Base-by-base conservation (phyloP, 2,329 filamentous ascomycete species). In the Alternaria atra region DNA sequence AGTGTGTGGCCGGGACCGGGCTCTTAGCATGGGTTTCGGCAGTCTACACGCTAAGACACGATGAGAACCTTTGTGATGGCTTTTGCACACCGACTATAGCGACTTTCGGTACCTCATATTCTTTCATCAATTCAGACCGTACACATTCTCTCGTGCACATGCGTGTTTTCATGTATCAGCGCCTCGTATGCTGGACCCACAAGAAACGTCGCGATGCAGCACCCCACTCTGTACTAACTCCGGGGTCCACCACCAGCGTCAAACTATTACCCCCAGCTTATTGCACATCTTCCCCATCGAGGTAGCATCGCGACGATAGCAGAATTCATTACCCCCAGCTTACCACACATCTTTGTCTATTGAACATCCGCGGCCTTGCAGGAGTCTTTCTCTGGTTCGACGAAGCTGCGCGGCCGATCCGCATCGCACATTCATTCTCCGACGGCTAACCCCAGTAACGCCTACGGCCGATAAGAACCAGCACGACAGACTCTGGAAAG, bases 1-100 rank as follows among this genome's bases (percentile, higher is more conserved):
- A 79, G 73, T 65, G 73, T 74, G 34, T 77, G 74, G 74, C 74
- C 77, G 32, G 73, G 70, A 23, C 64, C 68, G 12, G 48, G 52
- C 51, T 20, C 47, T 29, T 65, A 63, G 44, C 32, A 53, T 13
- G 35, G 4, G 23, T 20, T 32, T 34, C 8, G 50, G 35, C 32
- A 25, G 50, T 40, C 10, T 37, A 29, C 20, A 39, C 17, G n/a
- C 32, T 39, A 30, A 25, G 15, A 25, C 35, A 23, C 5, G 5
- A 27, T 23, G 15, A 9, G 10, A 34, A 10, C 15, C 23, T 30
- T 52, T 6, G 17, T 27, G 6, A n/a, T 15, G 23, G 10, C 40
- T 5, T 29, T 9, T 5, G 23, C 30, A 27, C 34, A 34, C 7
- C 1, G 9, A 20, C 50, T 53, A 32, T 15, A 43, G 3, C 13